Conservation (phyloP, 192 early-diverging fungal genomes). For the Anaeromyces robustus region DNA sequence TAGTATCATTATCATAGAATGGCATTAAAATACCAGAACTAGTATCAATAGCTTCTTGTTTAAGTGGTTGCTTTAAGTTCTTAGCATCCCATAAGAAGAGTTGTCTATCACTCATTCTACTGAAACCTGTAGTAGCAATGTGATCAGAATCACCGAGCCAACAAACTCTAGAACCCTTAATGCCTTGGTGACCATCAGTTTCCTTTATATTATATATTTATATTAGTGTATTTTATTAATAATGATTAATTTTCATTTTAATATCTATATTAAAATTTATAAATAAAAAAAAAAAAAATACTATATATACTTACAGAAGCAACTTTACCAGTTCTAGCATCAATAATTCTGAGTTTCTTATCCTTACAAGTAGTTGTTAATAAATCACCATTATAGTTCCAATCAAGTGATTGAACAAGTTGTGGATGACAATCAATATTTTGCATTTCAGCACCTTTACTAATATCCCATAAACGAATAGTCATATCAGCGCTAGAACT, state of each 20-base stretch:
- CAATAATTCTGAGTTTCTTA: conserved; percentile 88
- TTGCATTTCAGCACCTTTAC: conserved; percentile 53
- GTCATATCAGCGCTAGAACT: conserved; percentile 77
- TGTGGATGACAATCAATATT: conserved; percentile 77
- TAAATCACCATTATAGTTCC: conserved; percentile 71
- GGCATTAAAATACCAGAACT: conserved; percentile 94
- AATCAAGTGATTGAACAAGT: conserved; percentile 79
- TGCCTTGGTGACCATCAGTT: conserved; percentile 73
- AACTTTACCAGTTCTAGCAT: conserved; percentile 72
- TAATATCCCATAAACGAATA: conserved; percentile 82
- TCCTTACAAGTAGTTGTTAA: conserved; percentile 88
- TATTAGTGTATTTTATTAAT: conserved; percentile 2
- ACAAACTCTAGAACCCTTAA: conserved; percentile 88
- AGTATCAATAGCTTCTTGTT: conserved; percentile 65
- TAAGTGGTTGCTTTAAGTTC: conserved; percentile 50
- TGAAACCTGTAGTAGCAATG: conserved; percentile 87
- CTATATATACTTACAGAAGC: conserved; percentile 22
- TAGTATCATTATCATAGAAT: conserved; percentile 80
- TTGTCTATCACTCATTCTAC: conserved; percentile 84
- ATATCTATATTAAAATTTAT: no score
- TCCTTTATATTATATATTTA: conserved; percentile 21
- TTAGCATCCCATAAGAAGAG: conserved; percentile 74
- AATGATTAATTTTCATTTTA: no score
- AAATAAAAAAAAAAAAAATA: no score
- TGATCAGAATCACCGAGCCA: conserved; percentile 73